Base-by-base conservation (phyloP, 495 filamentous ascomycete species). In the Tuber microsphaerosporum region DNA sequence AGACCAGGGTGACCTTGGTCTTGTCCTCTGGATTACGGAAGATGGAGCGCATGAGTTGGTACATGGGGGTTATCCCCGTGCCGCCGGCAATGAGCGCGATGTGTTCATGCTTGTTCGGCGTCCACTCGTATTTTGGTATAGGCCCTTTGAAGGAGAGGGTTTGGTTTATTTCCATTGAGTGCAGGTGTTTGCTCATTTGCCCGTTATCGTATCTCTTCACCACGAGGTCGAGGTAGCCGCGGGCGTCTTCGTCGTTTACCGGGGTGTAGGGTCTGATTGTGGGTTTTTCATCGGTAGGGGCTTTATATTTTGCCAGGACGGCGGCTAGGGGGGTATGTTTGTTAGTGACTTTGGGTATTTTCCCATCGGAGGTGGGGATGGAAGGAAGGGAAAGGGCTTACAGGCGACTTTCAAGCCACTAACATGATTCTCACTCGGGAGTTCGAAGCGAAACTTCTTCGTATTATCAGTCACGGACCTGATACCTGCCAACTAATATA, bases 21-120 rank as follows among this genome's bases (percentile, higher is more conserved):
- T 92, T 91, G 86, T 97, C 94, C 42, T 94, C 90, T 68, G 94
- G 94, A 88, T 97, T 97, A 85, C 90, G 92, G 90, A 97, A 95
- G 86, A 98, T 97, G 71, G 90, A 86, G 31, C 92, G 88, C 72
- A 87, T 85, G 46, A 99, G 89, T 88, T 99, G 95, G 87, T 91
- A 97, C 87, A 89, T 88, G 44, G 95, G 95, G 46, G 94, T 94
- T 82, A 98, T 97, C 72, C 95, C 95, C 7, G 95, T 98, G 78
- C 95, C 95, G 81, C 96, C 95, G 16, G 95, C 94, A 79, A 99
- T 89, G 83, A 98, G 86, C n/a, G 88, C 90, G 83, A 99, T 90
- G 86, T 97, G 94, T 46, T 92, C 85, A 86, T 98, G 95, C 90
- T 97, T 97, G 87, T 99, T 99, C 77, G 92, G 80, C 61, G 88